These are phyloP conservation scores for Aphanomyces euteiches DNA, from an alignment of 352 stramenopile species.

Conservation along the genomic window DNA sequence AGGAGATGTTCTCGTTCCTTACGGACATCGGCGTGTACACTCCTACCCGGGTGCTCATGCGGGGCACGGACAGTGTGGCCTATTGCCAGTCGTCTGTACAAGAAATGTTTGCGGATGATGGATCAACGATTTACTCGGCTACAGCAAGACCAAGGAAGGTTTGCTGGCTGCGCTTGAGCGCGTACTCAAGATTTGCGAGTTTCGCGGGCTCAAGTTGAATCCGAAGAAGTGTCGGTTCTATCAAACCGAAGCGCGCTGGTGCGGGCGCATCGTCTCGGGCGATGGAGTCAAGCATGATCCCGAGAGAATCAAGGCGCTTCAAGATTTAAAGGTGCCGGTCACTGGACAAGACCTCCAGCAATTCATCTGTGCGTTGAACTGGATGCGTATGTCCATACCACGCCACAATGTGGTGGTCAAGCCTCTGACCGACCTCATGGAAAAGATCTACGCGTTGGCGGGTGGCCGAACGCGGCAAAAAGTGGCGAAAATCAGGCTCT, in stretches of 20 bases:
- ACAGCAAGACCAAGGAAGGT: slow-evolving; percentile 33
- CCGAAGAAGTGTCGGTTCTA: slow-evolving; percentile 33
- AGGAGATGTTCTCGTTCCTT: slow-evolving; percentile 17
- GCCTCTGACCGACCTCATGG: background rate
- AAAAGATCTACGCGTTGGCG: background rate
- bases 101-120: slow-evolving; percentile 25
- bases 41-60: slow-evolving; percentile 26
- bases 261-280: slow-evolving; percentile 20
- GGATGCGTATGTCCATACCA: slow-evolving; percentile 3
- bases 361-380: slow-evolving; percentile 11
- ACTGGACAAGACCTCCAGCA: slow-evolving; percentile 27
- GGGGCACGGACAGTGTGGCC: slow-evolving; percentile 17
- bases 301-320: slow-evolving; percentile 15
- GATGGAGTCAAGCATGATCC: slow-evolving; percentile 13
- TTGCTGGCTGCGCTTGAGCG: slow-evolving; percentile 30
- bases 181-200: slow-evolving; percentile 32
- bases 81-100: slow-evolving; percentile 22
- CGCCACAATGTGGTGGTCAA: background rate
- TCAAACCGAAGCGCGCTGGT: slow-evolving; percentile 30
- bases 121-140: slow-evolving; percentile 39
- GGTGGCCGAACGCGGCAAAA: background rate
- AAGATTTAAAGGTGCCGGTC: slow-evolving; percentile 20
- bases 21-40: slow-evolving; percentile 28
- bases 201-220: slow-evolving; percentile 34
- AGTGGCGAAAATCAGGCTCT: background rate